These are phyloP conservation scores for Thermomyces lanuginosus DNA, from an alignment of 2,329 filamentous ascomycete genomes.

Conservation along the genomic window DNA sequence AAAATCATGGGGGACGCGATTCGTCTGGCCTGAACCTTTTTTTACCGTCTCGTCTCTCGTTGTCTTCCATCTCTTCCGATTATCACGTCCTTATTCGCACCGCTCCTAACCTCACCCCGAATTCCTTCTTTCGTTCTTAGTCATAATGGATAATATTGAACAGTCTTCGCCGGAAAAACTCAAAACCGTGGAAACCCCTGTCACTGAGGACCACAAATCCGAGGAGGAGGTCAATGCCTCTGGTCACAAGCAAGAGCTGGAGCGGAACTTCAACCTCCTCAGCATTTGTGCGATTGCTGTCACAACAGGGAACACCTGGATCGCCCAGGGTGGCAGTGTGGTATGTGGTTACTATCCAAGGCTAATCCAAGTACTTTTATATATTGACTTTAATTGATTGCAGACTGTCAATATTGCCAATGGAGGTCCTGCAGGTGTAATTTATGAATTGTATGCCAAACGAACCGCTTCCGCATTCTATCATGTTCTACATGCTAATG, in stretches of 20 bases:
- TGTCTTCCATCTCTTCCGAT: too few species aligned
- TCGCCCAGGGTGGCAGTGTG: conserved; percentile 46
- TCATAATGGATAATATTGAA: too few species aligned
- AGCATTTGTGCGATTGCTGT: conserved; percentile 44
- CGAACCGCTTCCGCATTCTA: background rate
- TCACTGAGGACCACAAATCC: conserved; percentile 13
- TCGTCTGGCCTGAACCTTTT: too few species aligned
- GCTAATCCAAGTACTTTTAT: background rate
- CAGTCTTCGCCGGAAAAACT: conserved; percentile 12
- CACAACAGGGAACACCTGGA: conserved; percentile 50
- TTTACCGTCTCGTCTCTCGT: too few species aligned
- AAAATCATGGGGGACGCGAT: too few species aligned
- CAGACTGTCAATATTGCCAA: conserved; percentile 39
- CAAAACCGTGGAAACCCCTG: conserved; percentile 10
- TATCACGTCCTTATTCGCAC: too few species aligned
- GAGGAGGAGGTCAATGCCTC: conserved; percentile 43
- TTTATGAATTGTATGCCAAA: conserved; percentile 44
- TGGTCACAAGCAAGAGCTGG: conserved; percentile 47
- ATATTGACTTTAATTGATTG: conserved; percentile 8
- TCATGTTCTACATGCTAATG: conserved; percentile 1
- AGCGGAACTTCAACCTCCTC: conserved; percentile 45
- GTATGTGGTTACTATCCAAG: conserved; percentile 24
- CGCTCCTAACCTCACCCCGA: too few species aligned
- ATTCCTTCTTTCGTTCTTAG: too few species aligned
- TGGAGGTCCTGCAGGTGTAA: conserved; percentile 44